Evolutionary conservation across 768 basidiomycete species (phyloP), one percentile per base, ranked within the genome.

Genomic region (Rhizopogon rudus): DNA sequence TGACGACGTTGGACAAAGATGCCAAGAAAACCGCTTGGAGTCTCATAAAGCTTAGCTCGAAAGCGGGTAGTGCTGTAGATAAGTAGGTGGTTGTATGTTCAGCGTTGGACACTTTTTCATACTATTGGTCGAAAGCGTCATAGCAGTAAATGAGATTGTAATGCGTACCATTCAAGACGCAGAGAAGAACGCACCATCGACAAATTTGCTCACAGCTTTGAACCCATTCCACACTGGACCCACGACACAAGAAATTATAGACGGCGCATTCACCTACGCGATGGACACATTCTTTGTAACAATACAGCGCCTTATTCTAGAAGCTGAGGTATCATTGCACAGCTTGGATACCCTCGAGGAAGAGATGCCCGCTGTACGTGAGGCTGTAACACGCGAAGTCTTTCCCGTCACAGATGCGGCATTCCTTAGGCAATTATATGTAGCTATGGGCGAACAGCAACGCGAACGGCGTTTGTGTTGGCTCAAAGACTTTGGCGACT

Each of bases 71-170:
- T 40, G 81, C 87, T 0, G 84, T 91, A 1, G 89, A 91, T 57
- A 82, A 72, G 88, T 88, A 54, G 63, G 83, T 70, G 1, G n/a
- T 12, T 31, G 1, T 40, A 42, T 49, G 28, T 52, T 9, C 28
- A 16, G 31, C 8, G 31, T 31, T 8, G 8, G 7, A 31, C 7
- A 8, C 31, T 31, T 31, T 31, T 31, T 31, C 9, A 33, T 33
- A 10, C 31, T 1, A 8, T 2, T 33, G 10, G 7, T 3, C 31
- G 10, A 33, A 33, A 91, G 87, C 44, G 82, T 91, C 61, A 77
- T 88, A 70, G 86, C 88, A 0, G 75, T 88, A 50, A 91, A 89
- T 57, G 84, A 83, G 53, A 83, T 87, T 60, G 90, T 86, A 1
- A 72, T 89, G 49, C 71, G 75, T 9, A 74, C 77, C 8, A 88